A percentile compares a stretch with the other conserved stretches of the same genome.
These are phyloP conservation scores for Cordia subcordata DNA, from an alignment of 257 asterid species.

Conservation along the genomic window DNA sequence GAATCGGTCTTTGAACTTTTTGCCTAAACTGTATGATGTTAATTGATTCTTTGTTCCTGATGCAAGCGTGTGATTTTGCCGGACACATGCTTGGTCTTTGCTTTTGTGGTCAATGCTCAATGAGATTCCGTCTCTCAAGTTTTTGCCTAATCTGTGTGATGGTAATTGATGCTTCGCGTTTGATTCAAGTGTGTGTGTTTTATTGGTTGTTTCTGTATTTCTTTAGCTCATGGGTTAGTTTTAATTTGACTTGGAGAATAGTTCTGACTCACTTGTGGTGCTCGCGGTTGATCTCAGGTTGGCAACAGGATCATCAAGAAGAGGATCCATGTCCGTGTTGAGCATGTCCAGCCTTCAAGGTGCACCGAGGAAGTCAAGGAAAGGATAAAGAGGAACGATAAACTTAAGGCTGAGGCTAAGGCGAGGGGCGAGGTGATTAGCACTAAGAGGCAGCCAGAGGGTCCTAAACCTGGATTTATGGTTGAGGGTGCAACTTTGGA, in stretches of 20 bases:
- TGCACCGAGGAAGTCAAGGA: constrained; percentile 56
- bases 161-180: too few relatives aligned
- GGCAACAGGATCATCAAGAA: constrained; percentile 59
- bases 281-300: constrained; percentile 29
- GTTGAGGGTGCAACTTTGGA: constrained; percentile 68
- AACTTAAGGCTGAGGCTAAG: constrained; percentile 62
- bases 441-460: constrained; percentile 76
- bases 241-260: neutral
- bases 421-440: constrained; percentile 64
- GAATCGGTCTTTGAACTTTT: too few relatives aligned
- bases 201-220: neutral
- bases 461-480: constrained; percentile 89
- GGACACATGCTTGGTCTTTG: too few relatives aligned
- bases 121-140: too few relatives aligned
- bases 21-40: too few relatives aligned
- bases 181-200: too few relatives aligned
- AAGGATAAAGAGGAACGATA: constrained; percentile 59
- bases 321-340: constrained; percentile 75
- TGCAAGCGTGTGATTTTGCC: too few relatives aligned
- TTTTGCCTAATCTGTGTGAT: too few relatives aligned
- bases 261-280: neutral
- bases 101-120: too few relatives aligned
- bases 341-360: constrained; percentile 68
- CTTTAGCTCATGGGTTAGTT: neutral
- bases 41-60: too few relatives aligned